Percentiles rank a stretch among this genome's conserved stretches.
phyloP scores from a whole-genome alignment of 2,329 filamentous ascomycete species.

The Epichloe brachyelytri region DNA sequence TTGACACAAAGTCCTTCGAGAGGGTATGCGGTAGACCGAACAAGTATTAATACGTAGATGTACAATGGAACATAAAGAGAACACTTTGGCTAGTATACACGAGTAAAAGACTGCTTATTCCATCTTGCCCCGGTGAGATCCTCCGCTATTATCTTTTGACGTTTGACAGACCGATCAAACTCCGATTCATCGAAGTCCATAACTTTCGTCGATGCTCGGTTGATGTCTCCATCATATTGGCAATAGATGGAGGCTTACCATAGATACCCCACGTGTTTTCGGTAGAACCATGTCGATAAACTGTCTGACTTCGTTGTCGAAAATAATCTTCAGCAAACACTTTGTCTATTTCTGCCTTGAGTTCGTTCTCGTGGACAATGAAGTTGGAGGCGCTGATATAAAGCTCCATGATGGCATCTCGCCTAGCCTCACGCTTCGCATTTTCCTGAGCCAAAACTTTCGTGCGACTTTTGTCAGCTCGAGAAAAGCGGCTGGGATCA shows the following conservation, averaged over 20 bases:
- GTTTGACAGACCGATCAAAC: slow-evolving; percentile 31
- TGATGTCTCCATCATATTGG: slow-evolving; percentile 28
- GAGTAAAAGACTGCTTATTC: slow-evolving; percentile 6
- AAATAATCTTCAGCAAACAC: slow-evolving; percentile 59
- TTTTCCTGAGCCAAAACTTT: slow-evolving; percentile 28
- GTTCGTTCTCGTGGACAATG: slow-evolving; percentile 69
- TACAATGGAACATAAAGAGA: not conserved
- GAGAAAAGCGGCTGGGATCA: slow-evolving; percentile 49
- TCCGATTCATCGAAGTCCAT: slow-evolving; percentile 25
- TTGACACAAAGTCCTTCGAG: not conserved
- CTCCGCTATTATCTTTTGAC: slow-evolving; percentile 44
- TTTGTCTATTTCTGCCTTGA: slow-evolving; percentile 59
- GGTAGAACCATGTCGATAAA: slow-evolving; percentile 20
- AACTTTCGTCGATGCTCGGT: slow-evolving; percentile 21
- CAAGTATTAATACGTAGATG: not conserved
- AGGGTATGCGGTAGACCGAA: no score
- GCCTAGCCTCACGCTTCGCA: slow-evolving; percentile 43
- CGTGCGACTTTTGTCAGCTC: slow-evolving; percentile 33
- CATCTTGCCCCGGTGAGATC: slow-evolving; percentile 49
- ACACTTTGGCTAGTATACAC: not conserved
- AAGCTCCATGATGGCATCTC: slow-evolving; percentile 66
- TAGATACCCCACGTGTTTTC: slow-evolving; percentile 40
- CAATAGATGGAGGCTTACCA: slow-evolving; percentile 32
- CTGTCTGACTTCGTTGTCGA: slow-evolving; percentile 21
- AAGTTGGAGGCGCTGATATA: slow-evolving; percentile 84